Evolutionary conservation across 495 filamentous ascomycete species (phyloP).

Genomic region (Penicillium lagena): DNA sequence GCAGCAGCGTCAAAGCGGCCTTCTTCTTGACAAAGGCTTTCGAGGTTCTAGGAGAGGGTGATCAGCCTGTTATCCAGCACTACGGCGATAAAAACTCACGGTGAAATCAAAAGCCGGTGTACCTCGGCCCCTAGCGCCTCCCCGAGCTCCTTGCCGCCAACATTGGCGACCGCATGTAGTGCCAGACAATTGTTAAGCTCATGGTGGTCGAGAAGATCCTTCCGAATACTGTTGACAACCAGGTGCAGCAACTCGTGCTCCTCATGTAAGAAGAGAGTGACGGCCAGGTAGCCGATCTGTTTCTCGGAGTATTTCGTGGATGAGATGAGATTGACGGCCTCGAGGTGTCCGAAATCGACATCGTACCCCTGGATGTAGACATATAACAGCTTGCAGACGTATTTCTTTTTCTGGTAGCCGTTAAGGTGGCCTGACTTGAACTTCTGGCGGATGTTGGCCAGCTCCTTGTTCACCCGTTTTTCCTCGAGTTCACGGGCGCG

Average conservation of each 20-base stretch:
- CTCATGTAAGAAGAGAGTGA: conserved; percentile 96
- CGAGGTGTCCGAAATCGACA: conserved; percentile 97
- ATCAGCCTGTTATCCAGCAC: too few relatives aligned
- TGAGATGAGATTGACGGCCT: conserved; percentile 96
- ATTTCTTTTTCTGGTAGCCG: conserved; percentile 99
- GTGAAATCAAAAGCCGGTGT: conserved; percentile 89
- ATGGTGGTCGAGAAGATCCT: conserved; percentile 90
- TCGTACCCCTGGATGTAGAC: conserved; percentile 99
- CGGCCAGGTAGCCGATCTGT: conserved; percentile 97
- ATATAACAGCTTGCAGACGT: conserved; percentile 99
- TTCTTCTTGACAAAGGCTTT: conserved; percentile 99
- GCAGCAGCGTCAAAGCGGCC: conserved; percentile 90
- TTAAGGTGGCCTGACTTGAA: conserved; percentile 77
- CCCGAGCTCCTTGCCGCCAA: conserved; percentile 94
- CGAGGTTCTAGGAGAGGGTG: conserved; percentile 59
- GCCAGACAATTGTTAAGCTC: conserved; percentile 97
- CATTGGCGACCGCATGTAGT: conserved; percentile 98
- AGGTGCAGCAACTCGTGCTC: conserved; percentile 92
- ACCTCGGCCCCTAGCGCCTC: conserved; percentile 91
- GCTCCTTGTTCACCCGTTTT: conserved; percentile 98
- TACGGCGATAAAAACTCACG: conserved; percentile 50
- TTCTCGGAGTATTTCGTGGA: conserved; percentile 98
- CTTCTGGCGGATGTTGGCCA: conserved; percentile 88
- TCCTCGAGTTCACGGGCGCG: conserved; percentile 93
- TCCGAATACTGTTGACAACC: conserved; percentile 97